Evolutionary conservation across 306 rosid genomes (phyloP).

Genomic region (Heteromeles arbutifolia): DNA sequence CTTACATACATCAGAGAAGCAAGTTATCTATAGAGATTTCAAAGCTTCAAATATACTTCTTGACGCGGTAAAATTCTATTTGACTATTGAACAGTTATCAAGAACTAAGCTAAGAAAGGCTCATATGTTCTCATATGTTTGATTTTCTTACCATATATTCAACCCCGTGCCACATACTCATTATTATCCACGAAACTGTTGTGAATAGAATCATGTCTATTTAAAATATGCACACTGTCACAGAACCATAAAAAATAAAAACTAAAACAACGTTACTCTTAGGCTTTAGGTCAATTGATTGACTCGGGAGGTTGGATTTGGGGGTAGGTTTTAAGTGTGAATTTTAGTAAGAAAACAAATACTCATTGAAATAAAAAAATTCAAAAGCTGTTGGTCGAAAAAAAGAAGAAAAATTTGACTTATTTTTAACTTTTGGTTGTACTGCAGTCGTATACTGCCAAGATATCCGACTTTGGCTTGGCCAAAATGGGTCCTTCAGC

Average conservation of each 20-base stretch:
- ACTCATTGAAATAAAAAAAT: not conserved
- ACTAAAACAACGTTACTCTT: not conserved
- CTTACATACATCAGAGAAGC: conserved; percentile 77
- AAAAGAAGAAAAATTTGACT: not conserved
- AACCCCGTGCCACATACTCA: not conserved
- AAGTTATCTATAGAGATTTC: conserved; percentile 87
- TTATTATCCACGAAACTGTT: not conserved
- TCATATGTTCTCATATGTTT: not conserved
- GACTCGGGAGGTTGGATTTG: not conserved
- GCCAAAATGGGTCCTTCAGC: conserved; percentile 98
- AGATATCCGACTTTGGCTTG: conserved; percentile 93
- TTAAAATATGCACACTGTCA: too few species aligned
- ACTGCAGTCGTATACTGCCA: conserved; percentile 70
- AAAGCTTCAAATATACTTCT: conserved; percentile 94
- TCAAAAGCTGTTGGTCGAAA: not conserved
- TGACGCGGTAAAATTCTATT: conserved; percentile 57
- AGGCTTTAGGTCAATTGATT: not conserved
- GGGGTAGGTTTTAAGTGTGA: not conserved
- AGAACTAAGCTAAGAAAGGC: not conserved
- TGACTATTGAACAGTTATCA: not conserved
- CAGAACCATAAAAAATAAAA: too few species aligned
- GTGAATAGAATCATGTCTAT: not conserved
- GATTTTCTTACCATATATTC: not conserved
- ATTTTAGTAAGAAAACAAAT: not conserved
- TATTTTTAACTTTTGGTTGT: conserved; percentile 9